Evolutionary conservation across 1,139 yeast species (phyloP).

Genomic region (Geotrichum aggregatum): DNA sequence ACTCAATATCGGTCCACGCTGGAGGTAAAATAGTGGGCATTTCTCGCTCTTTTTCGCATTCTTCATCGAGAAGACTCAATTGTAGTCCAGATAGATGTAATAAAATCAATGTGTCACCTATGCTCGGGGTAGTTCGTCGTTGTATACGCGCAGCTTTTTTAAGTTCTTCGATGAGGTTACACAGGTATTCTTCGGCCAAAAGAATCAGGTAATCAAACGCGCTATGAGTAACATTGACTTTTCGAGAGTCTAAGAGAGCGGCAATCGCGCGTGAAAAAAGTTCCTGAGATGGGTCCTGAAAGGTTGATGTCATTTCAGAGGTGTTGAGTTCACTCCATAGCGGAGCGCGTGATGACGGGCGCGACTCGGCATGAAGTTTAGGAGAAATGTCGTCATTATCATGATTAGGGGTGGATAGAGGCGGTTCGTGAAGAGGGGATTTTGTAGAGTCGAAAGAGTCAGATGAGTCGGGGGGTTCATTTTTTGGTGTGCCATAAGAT

Average conservation of each 20-base stretch:
- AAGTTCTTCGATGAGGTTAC: conserved; percentile 46
- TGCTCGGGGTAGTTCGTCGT: conserved; percentile 57
- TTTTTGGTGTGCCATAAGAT: too few relatives aligned
- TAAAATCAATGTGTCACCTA: conserved; percentile 53
- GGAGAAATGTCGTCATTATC: neutral
- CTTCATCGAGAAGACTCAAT: conserved; percentile 27
- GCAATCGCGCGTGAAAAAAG: conserved; percentile 32
- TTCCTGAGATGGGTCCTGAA: conserved; percentile 22
- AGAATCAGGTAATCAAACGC: conserved; percentile 37
- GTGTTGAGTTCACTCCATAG: conserved; percentile 15
- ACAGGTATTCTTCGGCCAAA: conserved; percentile 48
- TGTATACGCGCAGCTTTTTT: conserved; percentile 61
- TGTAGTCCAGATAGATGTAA: conserved; percentile 47
- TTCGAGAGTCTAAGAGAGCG: conserved; percentile 30
- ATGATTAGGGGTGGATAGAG: neutral
- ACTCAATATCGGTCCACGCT: conserved; percentile 41
- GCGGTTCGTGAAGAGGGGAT: neutral
- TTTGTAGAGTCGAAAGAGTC: neutral
- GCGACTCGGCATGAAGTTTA: neutral
- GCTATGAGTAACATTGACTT: conserved; percentile 24
- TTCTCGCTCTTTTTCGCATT: conserved; percentile 12
- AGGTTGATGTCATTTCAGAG: conserved; percentile 7
- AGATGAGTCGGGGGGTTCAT: neutral
- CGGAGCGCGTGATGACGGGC: neutral
- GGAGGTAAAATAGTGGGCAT: conserved; percentile 18